Evolutionary conservation across 164 flowering plant genomes (phyloP).

Genomic region (Magnolia officinalis): DNA sequence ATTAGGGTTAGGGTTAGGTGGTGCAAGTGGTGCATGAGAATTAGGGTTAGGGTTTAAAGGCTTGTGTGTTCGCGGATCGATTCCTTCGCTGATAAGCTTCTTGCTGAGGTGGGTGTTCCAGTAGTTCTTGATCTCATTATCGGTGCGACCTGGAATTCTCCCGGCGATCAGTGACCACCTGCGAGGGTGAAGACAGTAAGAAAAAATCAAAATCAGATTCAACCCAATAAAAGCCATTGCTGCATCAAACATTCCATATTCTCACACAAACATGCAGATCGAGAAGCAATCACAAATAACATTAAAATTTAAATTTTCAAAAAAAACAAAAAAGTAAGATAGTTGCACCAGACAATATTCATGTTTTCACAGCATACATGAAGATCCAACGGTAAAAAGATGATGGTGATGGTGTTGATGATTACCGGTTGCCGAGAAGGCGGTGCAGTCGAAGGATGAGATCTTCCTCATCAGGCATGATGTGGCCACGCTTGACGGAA

Average conservation of each 20-base stretch:
- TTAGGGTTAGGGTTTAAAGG: conserved; percentile 36
- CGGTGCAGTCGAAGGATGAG: conserved; percentile 78
- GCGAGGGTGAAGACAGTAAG: neutral
- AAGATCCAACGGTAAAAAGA: no score
- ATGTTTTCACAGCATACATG: no score
- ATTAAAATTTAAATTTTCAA: no score
- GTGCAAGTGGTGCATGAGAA: neutral
- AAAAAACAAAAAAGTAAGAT: neutral
- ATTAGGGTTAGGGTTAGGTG: conserved; percentile 6
- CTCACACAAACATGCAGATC: no score
- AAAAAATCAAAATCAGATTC: no score
- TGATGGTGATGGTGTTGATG: no score
- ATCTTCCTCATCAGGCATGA: conserved; percentile 67
- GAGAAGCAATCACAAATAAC: neutral
- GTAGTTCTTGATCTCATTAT: conserved; percentile 74
- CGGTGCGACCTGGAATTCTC: conserved; percentile 68
- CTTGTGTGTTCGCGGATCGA: conserved; percentile 70
- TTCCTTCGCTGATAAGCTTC: conserved; percentile 66
- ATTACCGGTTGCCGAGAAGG: conserved; percentile 67
- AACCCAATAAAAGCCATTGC: no score
- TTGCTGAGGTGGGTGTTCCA: conserved; percentile 80
- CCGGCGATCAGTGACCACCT: conserved; percentile 83
- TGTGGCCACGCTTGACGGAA: conserved; percentile 65
- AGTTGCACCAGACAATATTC: neutral
- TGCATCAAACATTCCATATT: no score